Percentiles rank a stretch among this genome's conserved stretches.
These are phyloP conservation scores for Pseudophaeomoniella oleicola DNA, from an alignment of 2,329 filamentous ascomycete genomes.

Conservation along the genomic window DNA sequence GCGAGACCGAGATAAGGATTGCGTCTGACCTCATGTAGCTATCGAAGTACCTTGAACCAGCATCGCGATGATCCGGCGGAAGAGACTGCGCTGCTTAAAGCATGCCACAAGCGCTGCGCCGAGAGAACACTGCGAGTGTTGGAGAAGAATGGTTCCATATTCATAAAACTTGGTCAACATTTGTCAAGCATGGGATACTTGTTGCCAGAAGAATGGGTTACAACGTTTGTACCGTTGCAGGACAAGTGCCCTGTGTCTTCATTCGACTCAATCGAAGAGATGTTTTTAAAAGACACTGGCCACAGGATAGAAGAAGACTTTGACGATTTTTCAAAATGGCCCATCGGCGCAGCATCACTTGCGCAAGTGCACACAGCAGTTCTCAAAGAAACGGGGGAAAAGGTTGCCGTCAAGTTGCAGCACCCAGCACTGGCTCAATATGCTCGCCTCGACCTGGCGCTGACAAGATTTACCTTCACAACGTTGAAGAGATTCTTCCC, in stretches of 20 bases:
- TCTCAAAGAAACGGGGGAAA: constrained; percentile 65
- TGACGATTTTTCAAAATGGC: constrained; percentile 62
- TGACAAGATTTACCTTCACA: constrained; percentile 80
- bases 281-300: constrained; percentile 78
- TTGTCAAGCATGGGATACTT: constrained; percentile 93
- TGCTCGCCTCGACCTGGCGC: constrained; percentile 70
- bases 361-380: constrained; percentile 88
- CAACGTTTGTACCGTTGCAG: constrained; percentile 88
- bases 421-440: constrained; percentile 82
- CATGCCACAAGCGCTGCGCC: constrained; percentile 87
- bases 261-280: constrained; percentile 67
- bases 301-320: constrained; percentile 68
- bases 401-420: constrained; percentile 92
- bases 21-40: constrained; percentile 38
- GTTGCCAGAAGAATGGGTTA: constrained; percentile 80
- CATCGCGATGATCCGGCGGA: constrained; percentile 47
- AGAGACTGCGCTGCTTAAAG: constrained; percentile 53
- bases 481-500: constrained; percentile 89
- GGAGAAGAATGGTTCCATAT: constrained; percentile 94
- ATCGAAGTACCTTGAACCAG: constrained; percentile 70
- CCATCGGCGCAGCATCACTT: constrained; percentile 84
- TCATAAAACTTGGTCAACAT: constrained; percentile 95
- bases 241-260: constrained; percentile 92
- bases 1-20: constrained; percentile 3
- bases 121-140: constrained; percentile 71